Conservation (phyloP, 805 yeast genomes). For the Suhomyces faveliae region DNA sequence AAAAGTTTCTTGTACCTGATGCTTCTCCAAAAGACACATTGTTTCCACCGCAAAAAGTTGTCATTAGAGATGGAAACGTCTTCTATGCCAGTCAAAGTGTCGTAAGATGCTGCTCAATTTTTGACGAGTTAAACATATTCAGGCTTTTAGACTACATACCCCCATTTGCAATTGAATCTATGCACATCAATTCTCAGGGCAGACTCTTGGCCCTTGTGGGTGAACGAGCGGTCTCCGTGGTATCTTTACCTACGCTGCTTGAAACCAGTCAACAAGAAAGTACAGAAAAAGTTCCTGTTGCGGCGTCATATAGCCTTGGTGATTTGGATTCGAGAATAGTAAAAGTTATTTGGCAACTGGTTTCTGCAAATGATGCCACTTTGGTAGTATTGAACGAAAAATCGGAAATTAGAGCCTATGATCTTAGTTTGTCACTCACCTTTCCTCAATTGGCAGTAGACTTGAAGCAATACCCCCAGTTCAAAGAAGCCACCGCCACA, state of each 20-base stretch:
- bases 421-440: constrained; percentile 17
- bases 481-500: constrained; percentile 15
- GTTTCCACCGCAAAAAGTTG: constrained; percentile 5
- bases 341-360: constrained; percentile 28
- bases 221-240: constrained; percentile 24
- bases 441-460: constrained; percentile 21
- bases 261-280: not conserved
- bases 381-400: constrained; percentile 24
- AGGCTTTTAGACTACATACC: constrained; percentile 16
- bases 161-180: constrained; percentile 26
- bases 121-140: constrained; percentile 20
- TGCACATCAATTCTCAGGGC: constrained; percentile 41
- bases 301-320: constrained; percentile 8
- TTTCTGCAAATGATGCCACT: constrained; percentile 18
- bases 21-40: not conserved
- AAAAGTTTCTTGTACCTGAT: not conserved
- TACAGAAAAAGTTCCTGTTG: not conserved
- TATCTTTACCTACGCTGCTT: constrained; percentile 26
- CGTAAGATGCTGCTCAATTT: constrained; percentile 30
- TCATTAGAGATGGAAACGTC: constrained; percentile 18
- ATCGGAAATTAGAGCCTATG: constrained; percentile 19
- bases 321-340: constrained; percentile 15
- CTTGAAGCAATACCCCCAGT: constrained; percentile 10
- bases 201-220: constrained; percentile 44
- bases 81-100: constrained; percentile 32